These are phyloP conservation scores for Dryadomyces quercivorus DNA, from an alignment of 2,329 filamentous ascomycete genomes.

Conservation along the genomic window DNA sequence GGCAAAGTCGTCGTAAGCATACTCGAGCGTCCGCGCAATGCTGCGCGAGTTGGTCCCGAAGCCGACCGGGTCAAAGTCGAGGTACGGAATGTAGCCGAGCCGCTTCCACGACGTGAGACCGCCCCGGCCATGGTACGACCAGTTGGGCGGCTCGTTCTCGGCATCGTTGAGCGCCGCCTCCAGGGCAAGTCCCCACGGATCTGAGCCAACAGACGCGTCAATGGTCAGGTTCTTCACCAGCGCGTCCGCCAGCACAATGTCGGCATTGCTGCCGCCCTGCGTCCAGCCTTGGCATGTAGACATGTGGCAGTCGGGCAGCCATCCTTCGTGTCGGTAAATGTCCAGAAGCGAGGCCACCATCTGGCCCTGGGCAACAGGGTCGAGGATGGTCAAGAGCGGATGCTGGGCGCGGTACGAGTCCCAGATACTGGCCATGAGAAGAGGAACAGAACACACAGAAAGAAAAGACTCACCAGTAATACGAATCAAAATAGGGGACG, in stretches of 20 bases:
- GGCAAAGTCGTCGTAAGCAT: conserved; percentile 68
- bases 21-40: conserved; percentile 64
- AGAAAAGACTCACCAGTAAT: conserved; percentile 2
- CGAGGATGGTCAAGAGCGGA: conserved; percentile 52
- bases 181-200: conserved; percentile 56
- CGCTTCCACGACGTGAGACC: conserved; percentile 59
- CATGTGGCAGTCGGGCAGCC: conserved; percentile 58
- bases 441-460: conserved; percentile 23
- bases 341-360: conserved; percentile 61
- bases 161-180: conserved; percentile 62
- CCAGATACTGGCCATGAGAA: conserved; percentile 39
- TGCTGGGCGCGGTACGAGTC: conserved; percentile 55
- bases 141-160: conserved; percentile 55
- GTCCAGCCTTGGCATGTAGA: conserved; percentile 55
- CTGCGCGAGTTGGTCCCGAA: conserved; percentile 56
- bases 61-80: conserved; percentile 52
- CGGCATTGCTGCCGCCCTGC: conserved; percentile 59
- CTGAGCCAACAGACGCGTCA: neutral
- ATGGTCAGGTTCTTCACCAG: conserved; percentile 39
- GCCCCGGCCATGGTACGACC: conserved; percentile 58
- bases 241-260: conserved; percentile 48
- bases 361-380: conserved; percentile 46
- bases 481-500: conserved; percentile 34
- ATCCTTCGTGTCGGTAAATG: conserved; percentile 52
- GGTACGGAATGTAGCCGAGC: conserved; percentile 57